A percentile compares a stretch with the other conserved stretches of the same genome.
Conservation (phyloP, 495 filamentous ascomycete species). For the Penicillium salamii region DNA sequence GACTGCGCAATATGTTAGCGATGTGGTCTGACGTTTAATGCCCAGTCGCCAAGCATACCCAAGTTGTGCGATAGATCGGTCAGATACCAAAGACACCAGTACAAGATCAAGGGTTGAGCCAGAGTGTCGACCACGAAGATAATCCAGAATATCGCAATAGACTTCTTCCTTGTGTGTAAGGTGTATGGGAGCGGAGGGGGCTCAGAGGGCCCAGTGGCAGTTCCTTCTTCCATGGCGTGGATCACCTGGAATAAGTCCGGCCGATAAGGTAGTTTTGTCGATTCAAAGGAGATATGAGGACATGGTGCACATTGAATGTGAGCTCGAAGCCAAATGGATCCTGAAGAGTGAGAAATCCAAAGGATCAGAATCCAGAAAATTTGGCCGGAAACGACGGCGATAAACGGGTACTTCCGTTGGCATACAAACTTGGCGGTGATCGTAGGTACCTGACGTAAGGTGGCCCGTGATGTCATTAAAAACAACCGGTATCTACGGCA, state of each 20-base stretch:
- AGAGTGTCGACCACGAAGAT: slow-evolving; percentile 54
- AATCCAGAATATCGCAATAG: slow-evolving; percentile 57
- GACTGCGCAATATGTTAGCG: slow-evolving; percentile 30
- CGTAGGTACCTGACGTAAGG: slow-evolving; percentile 24
- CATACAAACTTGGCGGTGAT: slow-evolving; percentile 11
- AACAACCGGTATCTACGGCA: background rate
- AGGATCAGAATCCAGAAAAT: background rate
- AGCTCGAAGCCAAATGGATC: background rate
- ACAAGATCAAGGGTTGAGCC: slow-evolving; percentile 53
- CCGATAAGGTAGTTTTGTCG: background rate
- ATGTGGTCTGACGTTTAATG: background rate
- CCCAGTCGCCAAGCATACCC: slow-evolving; percentile 31
- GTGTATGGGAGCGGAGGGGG: slow-evolving; percentile 58
- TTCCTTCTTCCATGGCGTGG: slow-evolving; percentile 38
- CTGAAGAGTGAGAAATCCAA: background rate
- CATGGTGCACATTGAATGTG: slow-evolving; percentile 6
- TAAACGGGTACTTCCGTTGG: slow-evolving; percentile 16
- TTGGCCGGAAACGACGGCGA: slow-evolving; percentile 27
- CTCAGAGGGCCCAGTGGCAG: slow-evolving; percentile 18
- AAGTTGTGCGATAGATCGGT: slow-evolving; percentile 54
- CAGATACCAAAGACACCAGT: slow-evolving; percentile 56
- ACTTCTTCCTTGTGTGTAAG: slow-evolving; percentile 49
- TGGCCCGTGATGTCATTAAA: slow-evolving; percentile 23
- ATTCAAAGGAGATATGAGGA: slow-evolving; percentile 4
- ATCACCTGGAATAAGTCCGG: background rate